Conservation (phyloP, 176 grass and related monocot genomes). For the Sorghum bicolor region DNA sequence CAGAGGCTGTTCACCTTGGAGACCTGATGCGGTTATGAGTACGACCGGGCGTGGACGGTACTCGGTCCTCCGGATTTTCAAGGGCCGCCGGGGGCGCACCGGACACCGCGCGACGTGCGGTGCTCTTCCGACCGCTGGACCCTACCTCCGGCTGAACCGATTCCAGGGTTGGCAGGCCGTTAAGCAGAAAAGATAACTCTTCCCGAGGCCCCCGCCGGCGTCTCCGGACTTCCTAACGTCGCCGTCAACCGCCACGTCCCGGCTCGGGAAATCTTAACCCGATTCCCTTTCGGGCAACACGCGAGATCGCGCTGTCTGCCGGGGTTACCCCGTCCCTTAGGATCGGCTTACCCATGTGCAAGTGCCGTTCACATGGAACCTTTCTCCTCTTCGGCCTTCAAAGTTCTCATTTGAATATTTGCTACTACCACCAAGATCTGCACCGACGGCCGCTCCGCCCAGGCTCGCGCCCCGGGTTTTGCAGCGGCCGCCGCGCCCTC, state of each 20-base stretch:
- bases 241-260: constrained; percentile 56
- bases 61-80: constrained; percentile 40
- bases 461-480: background rate
- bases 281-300: constrained; percentile 61
- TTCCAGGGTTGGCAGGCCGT: constrained; percentile 27
- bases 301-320: no score
- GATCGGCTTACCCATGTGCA: constrained; percentile 61
- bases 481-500: background rate
- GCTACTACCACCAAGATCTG: constrained; percentile 29
- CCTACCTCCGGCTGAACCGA: constrained; percentile 53
- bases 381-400: background rate
- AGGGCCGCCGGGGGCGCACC: constrained; percentile 46
- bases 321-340: constrained; percentile 15
- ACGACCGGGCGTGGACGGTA: constrained; percentile 50
- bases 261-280: constrained; percentile 63
- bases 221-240: constrained; percentile 68
- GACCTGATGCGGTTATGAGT: constrained; percentile 76
- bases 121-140: constrained; percentile 60
- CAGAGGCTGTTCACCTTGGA: constrained; percentile 61
- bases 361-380: no score
- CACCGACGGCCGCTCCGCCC: constrained; percentile 48
- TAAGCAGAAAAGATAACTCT: constrained; percentile 69
- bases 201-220: constrained; percentile 47
- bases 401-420: constrained; percentile 2
- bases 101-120: constrained; percentile 61